Conservation (phyloP, 805 yeast genomes). For the Ogataea dorogensis region DNA sequence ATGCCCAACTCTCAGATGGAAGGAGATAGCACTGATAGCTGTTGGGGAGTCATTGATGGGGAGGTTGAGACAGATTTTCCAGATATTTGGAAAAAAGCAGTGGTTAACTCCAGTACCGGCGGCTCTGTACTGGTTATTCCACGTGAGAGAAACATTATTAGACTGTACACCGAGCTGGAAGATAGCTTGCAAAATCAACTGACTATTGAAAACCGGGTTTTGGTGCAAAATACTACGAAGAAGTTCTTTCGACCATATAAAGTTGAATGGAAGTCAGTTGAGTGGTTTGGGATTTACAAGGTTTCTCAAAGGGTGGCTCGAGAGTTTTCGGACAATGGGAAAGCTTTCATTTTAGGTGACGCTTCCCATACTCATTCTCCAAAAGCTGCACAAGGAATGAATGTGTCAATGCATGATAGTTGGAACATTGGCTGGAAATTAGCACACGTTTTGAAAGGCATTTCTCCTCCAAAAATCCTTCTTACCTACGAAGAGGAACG, state of each 20-base stretch:
- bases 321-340: constrained; percentile 17
- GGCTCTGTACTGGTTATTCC: constrained; percentile 37
- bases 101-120: constrained; percentile 30
- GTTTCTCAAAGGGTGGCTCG: constrained; percentile 35
- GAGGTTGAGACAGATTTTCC: constrained; percentile 37
- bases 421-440: constrained; percentile 35
- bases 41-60: constrained; percentile 39
- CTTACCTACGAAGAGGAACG: constrained; percentile 36
- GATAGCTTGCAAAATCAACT: constrained; percentile 9
- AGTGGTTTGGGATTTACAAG: constrained; percentile 35
- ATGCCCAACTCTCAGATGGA: constrained; percentile 30
- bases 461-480: constrained; percentile 19
- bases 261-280: constrained; percentile 29
- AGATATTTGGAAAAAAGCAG: constrained; percentile 35
- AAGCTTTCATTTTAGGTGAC: constrained; percentile 35
- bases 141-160: constrained; percentile 34
- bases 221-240: constrained; percentile 26
- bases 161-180: constrained; percentile 33
- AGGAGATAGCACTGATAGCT: constrained; percentile 36
- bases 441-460: constrained; percentile 34
- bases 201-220: constrained; percentile 18
- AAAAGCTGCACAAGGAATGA: constrained; percentile 38
- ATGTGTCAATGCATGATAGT: constrained; percentile 31
- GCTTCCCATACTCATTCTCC: constrained; percentile 36
- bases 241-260: constrained; percentile 25